A percentile compares a stretch with the other conserved stretches of the same genome.
These are phyloP conservation scores for Neurospora hispaniola DNA, from an alignment of 495 filamentous ascomycete genomes.

Conservation along the genomic window DNA sequence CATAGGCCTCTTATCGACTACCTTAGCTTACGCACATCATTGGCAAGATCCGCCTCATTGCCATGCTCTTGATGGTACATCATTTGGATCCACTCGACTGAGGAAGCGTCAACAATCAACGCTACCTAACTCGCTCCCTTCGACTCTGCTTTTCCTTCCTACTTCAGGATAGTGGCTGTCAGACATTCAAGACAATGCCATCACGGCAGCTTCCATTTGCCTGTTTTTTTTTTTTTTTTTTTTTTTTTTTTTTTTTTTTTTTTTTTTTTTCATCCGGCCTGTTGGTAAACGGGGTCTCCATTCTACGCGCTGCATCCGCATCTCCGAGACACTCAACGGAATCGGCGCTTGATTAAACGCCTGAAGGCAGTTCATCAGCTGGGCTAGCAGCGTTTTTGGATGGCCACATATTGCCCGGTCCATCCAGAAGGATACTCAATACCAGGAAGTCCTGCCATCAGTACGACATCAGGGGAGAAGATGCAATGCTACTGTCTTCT, in stretches of 20 bases:
- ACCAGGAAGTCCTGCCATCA: background rate
- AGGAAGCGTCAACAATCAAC: background rate
- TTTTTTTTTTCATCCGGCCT: background rate
- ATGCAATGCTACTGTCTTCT: background rate
- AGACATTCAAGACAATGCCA: background rate
- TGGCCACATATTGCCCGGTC: background rate
- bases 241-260: no score
- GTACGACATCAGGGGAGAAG: background rate
- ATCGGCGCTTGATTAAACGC: background rate
- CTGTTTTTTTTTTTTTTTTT: no score
- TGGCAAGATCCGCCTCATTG: background rate
- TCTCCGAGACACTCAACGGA: background rate
- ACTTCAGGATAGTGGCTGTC: slow-evolving; percentile 8
- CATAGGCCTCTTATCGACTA: background rate
- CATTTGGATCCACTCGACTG: background rate
- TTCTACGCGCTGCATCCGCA: background rate
- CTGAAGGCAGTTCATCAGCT: background rate
- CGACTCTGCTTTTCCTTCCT: background rate
- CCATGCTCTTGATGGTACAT: background rate
- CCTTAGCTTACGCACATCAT: background rate
- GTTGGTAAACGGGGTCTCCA: background rate
- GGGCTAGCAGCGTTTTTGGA: background rate
- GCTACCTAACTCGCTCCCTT: background rate
- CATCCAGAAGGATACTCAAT: background rate
- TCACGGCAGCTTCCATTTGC: slow-evolving; percentile 4